Conservation (phyloP, 176 grass and related monocot species). For the Alloteropsis semialata region DNA sequence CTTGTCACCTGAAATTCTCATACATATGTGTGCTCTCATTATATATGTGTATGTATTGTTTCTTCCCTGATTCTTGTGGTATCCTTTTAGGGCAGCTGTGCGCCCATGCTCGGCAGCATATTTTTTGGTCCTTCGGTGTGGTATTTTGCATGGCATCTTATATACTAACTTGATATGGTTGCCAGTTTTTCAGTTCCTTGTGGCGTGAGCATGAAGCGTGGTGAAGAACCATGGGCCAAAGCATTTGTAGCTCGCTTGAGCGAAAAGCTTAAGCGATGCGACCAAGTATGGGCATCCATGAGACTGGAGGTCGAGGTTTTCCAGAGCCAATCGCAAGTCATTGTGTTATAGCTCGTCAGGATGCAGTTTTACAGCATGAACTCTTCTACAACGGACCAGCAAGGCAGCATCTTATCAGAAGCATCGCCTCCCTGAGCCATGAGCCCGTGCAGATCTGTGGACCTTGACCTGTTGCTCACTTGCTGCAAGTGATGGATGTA, state of each 20-base stretch:
- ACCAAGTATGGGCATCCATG: constrained; percentile 57
- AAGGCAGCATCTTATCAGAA: neutral
- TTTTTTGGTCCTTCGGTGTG: neutral
- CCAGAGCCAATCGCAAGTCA: constrained; percentile 34
- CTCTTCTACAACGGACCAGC: neutral
- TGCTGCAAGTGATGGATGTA: neutral
- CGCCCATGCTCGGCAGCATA: neutral
- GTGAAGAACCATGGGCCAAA: constrained; percentile 63
- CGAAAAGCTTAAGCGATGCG: constrained; percentile 40
- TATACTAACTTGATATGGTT: constrained; percentile 12
- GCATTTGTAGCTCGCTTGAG: constrained; percentile 53
- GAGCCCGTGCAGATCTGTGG: neutral
- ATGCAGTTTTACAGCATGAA: neutral
- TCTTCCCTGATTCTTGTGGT: neutral
- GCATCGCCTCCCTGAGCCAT: neutral
- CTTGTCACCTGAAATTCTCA: neutral
- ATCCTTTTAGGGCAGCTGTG: neutral
- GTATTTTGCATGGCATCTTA: constrained; percentile 8
- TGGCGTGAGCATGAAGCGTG: constrained; percentile 36
- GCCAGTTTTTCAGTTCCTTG: constrained; percentile 81
- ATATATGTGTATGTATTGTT: neutral
- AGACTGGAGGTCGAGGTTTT: constrained; percentile 57
- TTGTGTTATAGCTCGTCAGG: constrained; percentile 26
- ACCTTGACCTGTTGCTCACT: neutral
- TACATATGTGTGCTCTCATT: neutral